phyloP scores from a whole-genome alignment of 768 basidiomycete genomes.

The Auriscalpium vulgare region DNA sequence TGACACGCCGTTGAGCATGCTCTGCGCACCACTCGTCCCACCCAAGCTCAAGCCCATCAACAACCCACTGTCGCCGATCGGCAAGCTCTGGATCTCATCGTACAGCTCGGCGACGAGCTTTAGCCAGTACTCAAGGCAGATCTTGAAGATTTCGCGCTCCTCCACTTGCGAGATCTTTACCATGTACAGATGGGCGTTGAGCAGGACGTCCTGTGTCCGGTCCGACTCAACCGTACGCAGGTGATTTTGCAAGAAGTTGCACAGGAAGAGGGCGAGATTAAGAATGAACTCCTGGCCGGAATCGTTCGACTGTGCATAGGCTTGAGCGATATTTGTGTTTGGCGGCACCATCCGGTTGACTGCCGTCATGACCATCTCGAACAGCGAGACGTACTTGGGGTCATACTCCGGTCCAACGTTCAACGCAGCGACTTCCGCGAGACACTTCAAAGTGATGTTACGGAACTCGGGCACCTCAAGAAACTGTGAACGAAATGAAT shows the following conservation, averaged over 20 bases:
- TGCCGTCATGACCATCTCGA: conserved; percentile 97
- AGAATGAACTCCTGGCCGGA: conserved; percentile 94
- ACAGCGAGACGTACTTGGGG: conserved; percentile 93
- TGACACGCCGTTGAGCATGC: conserved; percentile 68
- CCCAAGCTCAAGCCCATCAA: conserved; percentile 88
- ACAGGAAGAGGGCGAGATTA: conserved; percentile 94
- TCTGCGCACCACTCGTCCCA: conserved; percentile 51
- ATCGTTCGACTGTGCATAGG: conserved; percentile 84
- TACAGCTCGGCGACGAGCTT: conserved; percentile 95
- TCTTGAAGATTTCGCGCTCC: conserved; percentile 98
- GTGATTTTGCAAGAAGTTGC: conserved; percentile 92
- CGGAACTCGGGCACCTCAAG: conserved; percentile 95
- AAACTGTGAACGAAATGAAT: conserved; percentile 50
- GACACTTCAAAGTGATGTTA: conserved; percentile 92
- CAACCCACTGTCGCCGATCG: conserved; percentile 77
- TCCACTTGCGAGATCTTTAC: conserved; percentile 98
- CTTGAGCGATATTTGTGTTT: conserved; percentile 87
- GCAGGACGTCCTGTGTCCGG: conserved; percentile 80
- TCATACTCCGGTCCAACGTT: conserved; percentile 97
- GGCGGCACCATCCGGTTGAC: conserved; percentile 96
- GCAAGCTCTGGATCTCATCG: conserved; percentile 90
- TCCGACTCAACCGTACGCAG: conserved; percentile 92
- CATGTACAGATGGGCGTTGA: conserved; percentile 97
- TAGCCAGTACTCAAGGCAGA: conserved; percentile 95
- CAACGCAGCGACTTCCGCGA: conserved; percentile 92